These are phyloP conservation scores for Ogataea trehalophila DNA, from an alignment of 805 yeast genomes.

Conservation along the genomic window DNA sequence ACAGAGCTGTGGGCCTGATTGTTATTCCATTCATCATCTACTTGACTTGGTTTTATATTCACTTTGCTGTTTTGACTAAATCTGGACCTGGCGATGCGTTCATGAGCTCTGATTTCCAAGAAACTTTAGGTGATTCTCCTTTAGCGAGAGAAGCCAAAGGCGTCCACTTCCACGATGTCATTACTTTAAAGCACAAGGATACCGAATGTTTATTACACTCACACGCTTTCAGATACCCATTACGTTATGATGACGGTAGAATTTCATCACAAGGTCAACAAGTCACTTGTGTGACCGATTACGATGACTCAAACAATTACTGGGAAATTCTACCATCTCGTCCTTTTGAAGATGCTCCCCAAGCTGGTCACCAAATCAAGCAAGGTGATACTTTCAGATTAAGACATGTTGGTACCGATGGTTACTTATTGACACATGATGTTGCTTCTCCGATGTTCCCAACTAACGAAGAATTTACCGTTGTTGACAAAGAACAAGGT, in stretches of 20 bases:
- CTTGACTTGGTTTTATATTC: conserved; percentile 87
- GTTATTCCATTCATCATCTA: conserved; percentile 79
- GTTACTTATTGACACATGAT: conserved; percentile 82
- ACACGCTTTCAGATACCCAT: conserved; percentile 69
- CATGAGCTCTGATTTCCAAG: conserved; percentile 95
- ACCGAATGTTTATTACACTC: conserved; percentile 82
- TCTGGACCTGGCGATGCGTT: conserved; percentile 96
- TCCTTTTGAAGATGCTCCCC: conserved; percentile 37
- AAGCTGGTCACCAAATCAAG: conserved; percentile 45
- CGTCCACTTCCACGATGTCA: conserved; percentile 68
- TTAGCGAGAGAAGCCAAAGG: conserved; percentile 65
- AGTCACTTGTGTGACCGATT: conserved; percentile 64
- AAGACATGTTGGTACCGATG: conserved; percentile 74
- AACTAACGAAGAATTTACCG: conserved; percentile 91
- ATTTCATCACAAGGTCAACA: conserved; percentile 92
- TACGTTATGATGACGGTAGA: conserved; percentile 95
- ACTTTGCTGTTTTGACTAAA: conserved; percentile 70
- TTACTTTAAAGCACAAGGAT: conserved; percentile 76
- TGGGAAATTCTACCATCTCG: conserved; percentile 79
- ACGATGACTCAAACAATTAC: conserved; percentile 60
- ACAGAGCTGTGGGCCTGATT: conserved; percentile 67
- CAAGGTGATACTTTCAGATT: conserved; percentile 76
- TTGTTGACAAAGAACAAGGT: conserved; percentile 59
- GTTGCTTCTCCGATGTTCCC: conserved; percentile 92
- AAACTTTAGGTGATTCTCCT: conserved; percentile 79